Conservation (phyloP, 1,139 yeast genomes). For the Candida albicans region DNA sequence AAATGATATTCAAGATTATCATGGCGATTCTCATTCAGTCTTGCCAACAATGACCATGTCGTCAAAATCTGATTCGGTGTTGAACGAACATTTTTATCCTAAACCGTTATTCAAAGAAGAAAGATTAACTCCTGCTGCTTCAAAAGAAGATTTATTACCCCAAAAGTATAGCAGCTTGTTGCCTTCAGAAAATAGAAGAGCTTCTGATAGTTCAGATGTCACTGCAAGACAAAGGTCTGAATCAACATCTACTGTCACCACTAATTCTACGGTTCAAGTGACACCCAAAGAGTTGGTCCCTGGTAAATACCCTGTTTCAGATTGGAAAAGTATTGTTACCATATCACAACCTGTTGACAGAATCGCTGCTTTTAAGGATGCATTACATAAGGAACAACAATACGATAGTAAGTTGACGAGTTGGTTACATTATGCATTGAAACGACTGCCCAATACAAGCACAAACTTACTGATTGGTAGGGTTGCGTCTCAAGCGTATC, state of each 20-base stretch:
- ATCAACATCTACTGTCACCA: slow-evolving; percentile 4
- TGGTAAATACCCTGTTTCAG: slow-evolving; percentile 34
- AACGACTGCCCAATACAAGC: slow-evolving; percentile 26
- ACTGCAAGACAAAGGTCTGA: slow-evolving; percentile 3
- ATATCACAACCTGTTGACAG: slow-evolving; percentile 45
- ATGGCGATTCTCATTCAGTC: slow-evolving; percentile 4
- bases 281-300: slow-evolving; percentile 4
- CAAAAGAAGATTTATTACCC: slow-evolving; percentile 19
- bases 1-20: slow-evolving; percentile 4
- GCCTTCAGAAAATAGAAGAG: slow-evolving; percentile 10
- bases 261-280: background rate
- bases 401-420: slow-evolving; percentile 47
- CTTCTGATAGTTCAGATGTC: slow-evolving; percentile 8
- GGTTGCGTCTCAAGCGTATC: slow-evolving; percentile 48
- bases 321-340: slow-evolving; percentile 47
- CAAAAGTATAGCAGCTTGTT: slow-evolving; percentile 25
- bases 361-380: slow-evolving; percentile 41
- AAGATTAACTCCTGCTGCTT: slow-evolving; percentile 26
- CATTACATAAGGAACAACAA: slow-evolving; percentile 39
- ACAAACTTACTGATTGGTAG: slow-evolving; percentile 45
- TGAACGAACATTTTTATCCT: slow-evolving; percentile 25
- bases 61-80: slow-evolving; percentile 28
- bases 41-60: slow-evolving; percentile 9
- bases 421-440: slow-evolving; percentile 48
- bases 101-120: slow-evolving; percentile 36